Evolutionary conservation across 345 rosid genomes (phyloP), one percentile per base, ranked within the genome.

Genomic region (Populus euphratica): DNA sequence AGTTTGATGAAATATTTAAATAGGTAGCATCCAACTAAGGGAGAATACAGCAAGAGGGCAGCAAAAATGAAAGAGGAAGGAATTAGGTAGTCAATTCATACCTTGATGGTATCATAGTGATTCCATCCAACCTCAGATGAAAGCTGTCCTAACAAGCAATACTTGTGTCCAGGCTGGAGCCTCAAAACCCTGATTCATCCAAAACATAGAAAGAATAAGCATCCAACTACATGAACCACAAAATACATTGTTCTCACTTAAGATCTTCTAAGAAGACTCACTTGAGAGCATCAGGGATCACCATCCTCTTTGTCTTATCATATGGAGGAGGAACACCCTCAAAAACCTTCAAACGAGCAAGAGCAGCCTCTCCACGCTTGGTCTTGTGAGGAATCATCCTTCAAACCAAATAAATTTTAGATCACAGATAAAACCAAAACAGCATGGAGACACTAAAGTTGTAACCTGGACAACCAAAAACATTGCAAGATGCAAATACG

Each of bases 301-400:
- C 84, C 84, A 81, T 81, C 75, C 78, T 77, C 69, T 77, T 81
- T 35, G 65, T 77, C 72, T 77, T 81, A 43, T 81, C 81, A 74
- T 77, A 81, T 5, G 84, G 84, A 14, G 84, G 84, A 12, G 84
- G 84, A 69, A 81, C 68, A 52, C 84, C 84, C 78, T 81, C 84
- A 64, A 62, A 81, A 50, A 77, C 84, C 78, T 81, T 81, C 75
- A 81, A 56, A n/a, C 84, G 77, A 11, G 81, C 84, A 62, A 81
- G 84, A 2, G 84, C 84, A 63, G 84, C 84, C 75, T 81, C 84
- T 33, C 81, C 84, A 23, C 84, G 84, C 78, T 81, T 81, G 6
- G 84, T 81, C 81, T 81, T 81, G 70, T 81, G 84, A 13, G 84
- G 84, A 35, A 81, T 81, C 84, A 81, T 81, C 64, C 82, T 79